Percentiles rank a stretch among this genome's conserved stretches.
These are phyloP conservation scores for Triticum urartu DNA, from an alignment of 176 grass and related monocot species.

Conservation along the genomic window DNA sequence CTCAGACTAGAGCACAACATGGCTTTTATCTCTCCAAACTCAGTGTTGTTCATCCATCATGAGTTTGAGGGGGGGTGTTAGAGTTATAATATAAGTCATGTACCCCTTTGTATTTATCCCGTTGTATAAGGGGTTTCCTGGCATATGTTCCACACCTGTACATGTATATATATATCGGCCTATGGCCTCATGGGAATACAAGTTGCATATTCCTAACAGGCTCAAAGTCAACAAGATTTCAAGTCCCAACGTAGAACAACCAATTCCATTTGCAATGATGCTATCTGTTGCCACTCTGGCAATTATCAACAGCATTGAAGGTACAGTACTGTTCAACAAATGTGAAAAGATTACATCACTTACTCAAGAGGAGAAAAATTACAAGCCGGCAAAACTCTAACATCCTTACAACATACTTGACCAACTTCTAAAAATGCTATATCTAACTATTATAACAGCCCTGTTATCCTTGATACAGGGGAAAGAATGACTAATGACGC, in stretches of 20 bases:
- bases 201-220: too few species aligned
- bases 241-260: not conserved
- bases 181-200: too few species aligned
- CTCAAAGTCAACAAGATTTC: not conserved
- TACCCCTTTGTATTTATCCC: too few species aligned
- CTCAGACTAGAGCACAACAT: too few species aligned
- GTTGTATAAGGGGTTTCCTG: too few species aligned
- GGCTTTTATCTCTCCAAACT: too few species aligned
- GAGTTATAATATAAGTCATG: too few species aligned
- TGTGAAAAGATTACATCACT: not conserved
- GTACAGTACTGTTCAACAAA: not conserved
- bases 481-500: conserved; percentile 16
- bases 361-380: not conserved
- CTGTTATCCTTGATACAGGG: conserved; percentile 27
- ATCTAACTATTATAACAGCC: conserved; percentile 19
- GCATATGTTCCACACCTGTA: too few species aligned
- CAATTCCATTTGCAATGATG: not conserved
- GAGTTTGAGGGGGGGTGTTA: too few species aligned
- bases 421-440: not conserved
- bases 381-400: conserved; percentile 1
- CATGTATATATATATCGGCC: too few species aligned
- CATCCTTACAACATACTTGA: conserved; percentile 22
- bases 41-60: too few species aligned
- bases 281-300: not conserved
- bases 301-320: not conserved